Evolutionary conservation across 179 eudicot species (phyloP).

Genomic region (Sideroxylon spinosum): DNA sequence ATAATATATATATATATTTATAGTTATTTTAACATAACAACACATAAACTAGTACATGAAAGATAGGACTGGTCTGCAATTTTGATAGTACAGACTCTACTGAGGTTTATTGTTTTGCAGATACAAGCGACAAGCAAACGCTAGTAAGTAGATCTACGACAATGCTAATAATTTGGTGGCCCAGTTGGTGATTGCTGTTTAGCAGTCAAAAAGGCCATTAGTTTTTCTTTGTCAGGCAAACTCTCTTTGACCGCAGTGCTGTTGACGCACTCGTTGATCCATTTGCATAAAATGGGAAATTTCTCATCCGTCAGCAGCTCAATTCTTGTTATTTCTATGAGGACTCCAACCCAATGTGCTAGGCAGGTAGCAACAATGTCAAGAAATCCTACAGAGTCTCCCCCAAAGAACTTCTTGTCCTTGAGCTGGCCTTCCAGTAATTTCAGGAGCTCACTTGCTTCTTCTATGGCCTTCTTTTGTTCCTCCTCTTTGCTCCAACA

Average conservation of each 20-base stretch:
- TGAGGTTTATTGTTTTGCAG: neutral
- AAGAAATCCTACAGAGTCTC: slow-evolving; percentile 26
- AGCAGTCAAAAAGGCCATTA: neutral
- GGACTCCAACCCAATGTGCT: slow-evolving; percentile 22
- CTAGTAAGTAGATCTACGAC: neutral
- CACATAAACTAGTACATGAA: neutral
- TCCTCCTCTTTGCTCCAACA: slow-evolving; percentile 23
- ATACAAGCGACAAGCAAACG: neutral
- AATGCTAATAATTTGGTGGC: neutral
- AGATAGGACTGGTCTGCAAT: neutral
- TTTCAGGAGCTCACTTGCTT: slow-evolving; percentile 24
- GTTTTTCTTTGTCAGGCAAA: slow-evolving; percentile 26
- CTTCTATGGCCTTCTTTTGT: slow-evolving; percentile 28
- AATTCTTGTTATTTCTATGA: slow-evolving; percentile 14
- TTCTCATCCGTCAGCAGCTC: slow-evolving; percentile 26
- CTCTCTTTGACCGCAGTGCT: slow-evolving; percentile 25
- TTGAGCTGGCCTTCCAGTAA: slow-evolving; percentile 28
- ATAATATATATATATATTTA: too few relatives aligned
- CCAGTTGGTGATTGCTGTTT: neutral
- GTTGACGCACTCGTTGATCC: slow-evolving; percentile 27
- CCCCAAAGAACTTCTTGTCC: slow-evolving; percentile 37
- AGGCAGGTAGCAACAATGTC: slow-evolving; percentile 29
- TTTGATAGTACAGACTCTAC: too few relatives aligned
- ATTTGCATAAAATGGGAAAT: slow-evolving; percentile 23
- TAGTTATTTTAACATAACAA: neutral